Evolutionary conservation across 1,139 yeast species (phyloP).

Genomic region (Yamadazyma epiphylla): DNA sequence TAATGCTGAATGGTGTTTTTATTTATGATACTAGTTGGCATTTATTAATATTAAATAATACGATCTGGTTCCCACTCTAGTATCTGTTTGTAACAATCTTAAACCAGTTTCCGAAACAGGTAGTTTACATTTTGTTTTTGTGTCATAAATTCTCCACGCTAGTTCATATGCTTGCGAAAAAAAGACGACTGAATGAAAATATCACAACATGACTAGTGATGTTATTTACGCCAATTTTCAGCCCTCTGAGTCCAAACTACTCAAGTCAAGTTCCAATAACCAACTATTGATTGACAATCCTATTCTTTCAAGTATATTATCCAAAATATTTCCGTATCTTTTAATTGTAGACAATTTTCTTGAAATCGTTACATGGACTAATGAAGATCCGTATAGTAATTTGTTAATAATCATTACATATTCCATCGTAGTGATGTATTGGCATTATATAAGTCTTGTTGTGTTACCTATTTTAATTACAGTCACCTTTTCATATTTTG

Average conservation of each 20-base stretch:
- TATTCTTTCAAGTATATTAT: conserved; percentile 41
- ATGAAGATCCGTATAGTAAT: conserved; percentile 47
- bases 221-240: conserved; percentile 14
- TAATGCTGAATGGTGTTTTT: too few relatives aligned
- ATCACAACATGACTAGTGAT: conserved; percentile 5
- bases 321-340: conserved; percentile 47
- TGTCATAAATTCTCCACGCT: too few relatives aligned
- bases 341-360: conserved; percentile 41
- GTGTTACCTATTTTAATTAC: conserved; percentile 38
- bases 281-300: conserved; percentile 41
- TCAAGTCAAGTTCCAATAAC: conserved; percentile 10
- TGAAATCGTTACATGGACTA: conserved; percentile 54
- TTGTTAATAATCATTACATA: conserved; percentile 39
- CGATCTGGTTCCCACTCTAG: too few relatives aligned
- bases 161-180: conserved; percentile 11
- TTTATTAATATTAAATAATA: too few relatives aligned
- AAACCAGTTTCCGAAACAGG: too few relatives aligned
- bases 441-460: conserved; percentile 34
- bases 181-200: conserved; percentile 3
- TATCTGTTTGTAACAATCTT: too few relatives aligned
- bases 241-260: conserved; percentile 13
- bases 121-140: too few relatives aligned
- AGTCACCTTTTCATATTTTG: conserved; percentile 32
- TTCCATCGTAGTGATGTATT: conserved; percentile 40
- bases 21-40: too few relatives aligned